Evolutionary conservation across 208 protist species (phyloP).

Genomic region (Leishmania arabica): DNA sequence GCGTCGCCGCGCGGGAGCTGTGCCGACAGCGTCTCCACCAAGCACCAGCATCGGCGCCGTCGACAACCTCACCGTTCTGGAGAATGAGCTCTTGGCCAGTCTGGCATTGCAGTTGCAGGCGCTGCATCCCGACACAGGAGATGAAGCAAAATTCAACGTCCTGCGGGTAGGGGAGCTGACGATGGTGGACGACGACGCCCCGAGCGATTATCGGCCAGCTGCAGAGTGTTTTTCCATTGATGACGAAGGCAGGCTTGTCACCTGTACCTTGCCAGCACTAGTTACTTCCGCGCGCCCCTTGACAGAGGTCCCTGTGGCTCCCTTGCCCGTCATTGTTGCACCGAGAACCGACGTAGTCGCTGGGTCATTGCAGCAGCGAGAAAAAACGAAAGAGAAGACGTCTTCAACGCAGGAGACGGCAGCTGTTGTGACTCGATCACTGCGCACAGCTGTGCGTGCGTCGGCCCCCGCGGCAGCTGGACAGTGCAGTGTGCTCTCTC

Average conservation of each 20-base stretch:
- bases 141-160: conserved; percentile 32
- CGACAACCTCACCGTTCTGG: conserved; percentile 4
- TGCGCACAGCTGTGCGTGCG: conserved; percentile 16
- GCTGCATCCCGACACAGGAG: conserved; percentile 36
- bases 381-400: not conserved
- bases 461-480: not conserved
- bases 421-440: not conserved
- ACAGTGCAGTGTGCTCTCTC: conserved; percentile 8
- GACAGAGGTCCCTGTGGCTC: conserved; percentile 1
- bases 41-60: not conserved
- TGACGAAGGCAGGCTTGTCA: conserved; percentile 48
- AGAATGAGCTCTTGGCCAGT: conserved; percentile 64
- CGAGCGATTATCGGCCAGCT: not conserved
- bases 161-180: conserved; percentile 22
- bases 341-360: not conserved
- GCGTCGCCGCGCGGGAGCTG: conserved; percentile 5
- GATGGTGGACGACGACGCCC: not conserved
- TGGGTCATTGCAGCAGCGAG: not conserved
- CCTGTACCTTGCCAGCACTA: conserved; percentile 14
- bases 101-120: conserved; percentile 54
- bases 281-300: conserved; percentile 1
- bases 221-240: conserved; percentile 63
- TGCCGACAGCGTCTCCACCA: not conserved
- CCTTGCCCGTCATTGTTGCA: not conserved
- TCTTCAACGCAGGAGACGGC: not conserved